Base-by-base conservation (phyloP, 2,329 filamentous ascomycete species). In the Tolypocladium guangdongense region DNA sequence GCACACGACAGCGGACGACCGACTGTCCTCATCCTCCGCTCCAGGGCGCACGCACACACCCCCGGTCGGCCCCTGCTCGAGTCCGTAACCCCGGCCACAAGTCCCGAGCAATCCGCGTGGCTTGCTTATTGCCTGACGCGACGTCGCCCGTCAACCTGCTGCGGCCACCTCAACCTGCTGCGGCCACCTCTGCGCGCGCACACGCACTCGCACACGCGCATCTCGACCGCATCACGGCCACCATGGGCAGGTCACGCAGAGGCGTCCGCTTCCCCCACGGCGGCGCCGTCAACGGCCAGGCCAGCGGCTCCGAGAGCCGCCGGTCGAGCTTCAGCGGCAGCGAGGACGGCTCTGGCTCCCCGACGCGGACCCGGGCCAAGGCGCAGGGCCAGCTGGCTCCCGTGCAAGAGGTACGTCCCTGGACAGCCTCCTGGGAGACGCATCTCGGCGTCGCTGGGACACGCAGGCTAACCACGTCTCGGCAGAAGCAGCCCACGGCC, bases 281-380 rank as follows among this genome's bases (percentile, higher is more conserved):
- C 32, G 48, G 27, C 46, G 46, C 16, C 22, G 36, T 68, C 59
- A 78, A 80, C 57, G 74, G 74, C 54, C 67, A 71, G 52, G 60
- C 58, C 56, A 64, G 62, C 54, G 64, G 64, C 55, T 60, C 66
- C 56, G 77, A 86, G 14, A 78, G 81, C 50, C 77, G 83, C 60
- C 83, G 86, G 62, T 78, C 80, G 54, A 88, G 84, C 75, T 83
- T 88, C 70, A 87, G 85, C 60, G 86, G 88, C 63, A 87, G 83
- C 66, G 84, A 87, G 62, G 70, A 71, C 56, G 69, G 69, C 22
- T 66, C 67, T 55, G 66, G 65, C n/a, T 69, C 68, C 14, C 64
- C 68, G 30, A 63, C 64, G 45, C 62, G 63, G 53, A 57, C 59
- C 52, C 64, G 59, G 52, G 49, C 61, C 16, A 62, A 64, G 54